Conservation (phyloP, 257 asterid genomes). For the Marsdenia floribunda region DNA sequence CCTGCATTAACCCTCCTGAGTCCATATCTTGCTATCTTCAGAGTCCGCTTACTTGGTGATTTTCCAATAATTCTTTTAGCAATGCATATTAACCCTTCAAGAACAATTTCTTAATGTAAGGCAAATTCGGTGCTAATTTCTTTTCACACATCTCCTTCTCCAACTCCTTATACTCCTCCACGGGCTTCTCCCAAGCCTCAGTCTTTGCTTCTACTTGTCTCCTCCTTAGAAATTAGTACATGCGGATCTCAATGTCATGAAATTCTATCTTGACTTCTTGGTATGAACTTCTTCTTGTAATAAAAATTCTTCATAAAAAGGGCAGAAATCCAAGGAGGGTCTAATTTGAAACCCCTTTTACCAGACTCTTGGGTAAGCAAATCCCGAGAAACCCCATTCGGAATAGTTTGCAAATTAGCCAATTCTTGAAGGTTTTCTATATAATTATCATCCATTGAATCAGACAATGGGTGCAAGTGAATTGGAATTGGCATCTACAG, state of each 20-base stretch:
- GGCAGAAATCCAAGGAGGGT: constrained; percentile 88
- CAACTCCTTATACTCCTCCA: constrained; percentile 75
- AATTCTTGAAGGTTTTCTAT: constrained; percentile 17
- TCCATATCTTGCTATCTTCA: too few species aligned
- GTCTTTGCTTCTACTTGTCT: constrained; percentile 80
- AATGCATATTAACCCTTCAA: too few species aligned
- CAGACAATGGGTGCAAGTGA: constrained; percentile 53
- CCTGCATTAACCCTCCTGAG: too few species aligned
- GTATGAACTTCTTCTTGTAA: constrained; percentile 37
- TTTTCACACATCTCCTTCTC: constrained; percentile 94
- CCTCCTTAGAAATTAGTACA: constrained; percentile 56
- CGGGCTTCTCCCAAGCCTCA: constrained; percentile 93
- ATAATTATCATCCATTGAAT: constrained; percentile 48
- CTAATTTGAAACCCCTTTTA: constrained; percentile 58
- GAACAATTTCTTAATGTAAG: constrained; percentile 69
- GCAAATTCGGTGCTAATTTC: constrained; percentile 86
- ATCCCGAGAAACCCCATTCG: constrained; percentile 35
- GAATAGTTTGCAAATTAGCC: constrained; percentile 20
- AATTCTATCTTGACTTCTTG: constrained; percentile 56
- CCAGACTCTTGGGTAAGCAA: constrained; percentile 22
- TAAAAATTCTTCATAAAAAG: constrained; percentile 63
- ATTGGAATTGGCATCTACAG: constrained; percentile 37
- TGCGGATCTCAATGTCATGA: constrained; percentile 71
- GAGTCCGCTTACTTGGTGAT: too few species aligned
- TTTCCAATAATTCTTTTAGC: too few species aligned